Evolutionary conservation across 78 protist species (phyloP), one percentile per base, ranked within the genome.

Genomic region (Chrysochromulina parva): DNA sequence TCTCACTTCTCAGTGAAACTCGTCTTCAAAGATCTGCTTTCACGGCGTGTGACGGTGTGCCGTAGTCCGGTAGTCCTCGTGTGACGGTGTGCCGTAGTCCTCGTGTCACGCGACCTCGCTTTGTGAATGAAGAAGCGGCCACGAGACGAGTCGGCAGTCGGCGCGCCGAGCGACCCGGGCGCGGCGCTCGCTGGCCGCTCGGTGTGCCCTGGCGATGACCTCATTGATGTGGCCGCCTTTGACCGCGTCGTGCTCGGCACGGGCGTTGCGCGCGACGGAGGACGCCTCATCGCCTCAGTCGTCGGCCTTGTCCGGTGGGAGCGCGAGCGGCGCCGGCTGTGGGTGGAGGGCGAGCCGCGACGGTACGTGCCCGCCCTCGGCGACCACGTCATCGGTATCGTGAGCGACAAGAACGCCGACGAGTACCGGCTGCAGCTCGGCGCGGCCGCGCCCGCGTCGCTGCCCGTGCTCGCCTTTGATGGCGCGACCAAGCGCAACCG

Each of bases 401-500:
- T 96, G 22, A 0, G 53, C 9, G 96, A 92, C 3, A 73, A 88
- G 65, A 80, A 80, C 28, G 92, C 93, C 26, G 97, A 74, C 4
- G 59, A 71, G 50, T 89, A 57, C 76, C 47, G 67, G n/a, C 95
- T 96, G 9, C 94, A 96, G 90, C 71, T 96, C n/a, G 96, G 96
- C 67, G 17, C 88, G 22, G 57, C 87, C 47, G 84, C 88, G 13
- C 22, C 58, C 1, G 97, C 96, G 47, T 13, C 86, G 84, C 90
- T 96, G 58, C 91, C 96, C 59, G 85, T 85, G 38, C 88, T 94
- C 20, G 93, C 95, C n/a, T 96, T 96, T 53, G 97, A 95, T 52
- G 95, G 95, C 50, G 97, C 97, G 26, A 95, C 96, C 4, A 92
- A 90, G 67, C n/a, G 69, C 38, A 95, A 94, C 87, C 74, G 94